Conservation (phyloP, 805 yeast species). For the Phaffomyces antillensis region DNA sequence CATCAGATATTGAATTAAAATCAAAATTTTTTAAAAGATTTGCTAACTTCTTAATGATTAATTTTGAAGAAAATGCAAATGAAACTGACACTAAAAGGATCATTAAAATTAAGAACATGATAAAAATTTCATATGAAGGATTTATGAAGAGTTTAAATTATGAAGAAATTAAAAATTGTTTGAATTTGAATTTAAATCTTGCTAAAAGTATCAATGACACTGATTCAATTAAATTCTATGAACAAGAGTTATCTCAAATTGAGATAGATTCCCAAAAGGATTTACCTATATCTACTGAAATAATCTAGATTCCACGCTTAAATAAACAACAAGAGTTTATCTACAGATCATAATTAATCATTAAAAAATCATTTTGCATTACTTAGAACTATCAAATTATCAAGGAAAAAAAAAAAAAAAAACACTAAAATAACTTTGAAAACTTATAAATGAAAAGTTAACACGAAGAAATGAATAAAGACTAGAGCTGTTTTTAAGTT, state of each 20-base stretch:
- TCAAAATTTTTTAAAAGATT: conserved; percentile 32
- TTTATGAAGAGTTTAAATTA: conserved; percentile 34
- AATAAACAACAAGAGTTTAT: too few relatives aligned
- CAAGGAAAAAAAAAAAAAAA: background rate
- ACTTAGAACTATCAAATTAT: background rate
- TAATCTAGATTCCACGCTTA: background rate
- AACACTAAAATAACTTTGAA: too few relatives aligned
- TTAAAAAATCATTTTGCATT: background rate
- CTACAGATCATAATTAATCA: background rate
- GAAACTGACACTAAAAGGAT: background rate
- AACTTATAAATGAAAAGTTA: too few relatives aligned
- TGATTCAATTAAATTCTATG: conserved; percentile 25
- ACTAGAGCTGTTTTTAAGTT: too few relatives aligned
- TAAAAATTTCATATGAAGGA: conserved; percentile 38
- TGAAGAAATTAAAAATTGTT: conserved; percentile 32
- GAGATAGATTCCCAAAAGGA: conserved; percentile 8
- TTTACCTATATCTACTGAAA: background rate
- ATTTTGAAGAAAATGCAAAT: background rate
- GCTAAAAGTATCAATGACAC: conserved; percentile 26
- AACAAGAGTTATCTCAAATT: conserved; percentile 3
- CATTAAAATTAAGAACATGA: conserved; percentile 28
- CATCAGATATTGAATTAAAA: conserved; percentile 31
- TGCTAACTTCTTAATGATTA: conserved; percentile 23
- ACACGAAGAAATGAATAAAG: too few relatives aligned
- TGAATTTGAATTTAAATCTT: conserved; percentile 32